Conservation (phyloP, 306 rosid species). For the Calophaca sinica region DNA sequence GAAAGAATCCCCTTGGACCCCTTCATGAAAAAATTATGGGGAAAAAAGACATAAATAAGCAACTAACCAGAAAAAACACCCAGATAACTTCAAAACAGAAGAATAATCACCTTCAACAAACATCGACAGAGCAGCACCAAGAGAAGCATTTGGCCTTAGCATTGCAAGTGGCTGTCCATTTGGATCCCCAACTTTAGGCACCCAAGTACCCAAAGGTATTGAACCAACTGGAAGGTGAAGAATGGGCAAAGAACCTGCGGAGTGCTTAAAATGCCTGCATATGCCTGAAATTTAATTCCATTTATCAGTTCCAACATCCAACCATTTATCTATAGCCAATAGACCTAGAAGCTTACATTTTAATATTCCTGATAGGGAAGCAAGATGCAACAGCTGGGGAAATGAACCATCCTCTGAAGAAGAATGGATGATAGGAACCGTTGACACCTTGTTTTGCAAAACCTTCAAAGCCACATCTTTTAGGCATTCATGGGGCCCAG, state of each 20-base stretch:
- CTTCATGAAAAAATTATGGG: slow-evolving; percentile 9
- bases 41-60: not conserved
- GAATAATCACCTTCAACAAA: slow-evolving; percentile 73
- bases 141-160: slow-evolving; percentile 78
- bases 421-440: slow-evolving; percentile 70
- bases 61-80: slow-evolving; percentile 39
- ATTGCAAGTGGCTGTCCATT: slow-evolving; percentile 68
- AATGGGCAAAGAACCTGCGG: slow-evolving; percentile 77
- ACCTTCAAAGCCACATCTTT: slow-evolving; percentile 79
- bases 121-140: slow-evolving; percentile 69
- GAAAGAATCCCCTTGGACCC: slow-evolving; percentile 31
- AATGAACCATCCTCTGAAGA: slow-evolving; percentile 62
- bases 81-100: slow-evolving; percentile 43
- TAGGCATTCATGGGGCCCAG: slow-evolving; percentile 75
- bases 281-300: slow-evolving; percentile 68
- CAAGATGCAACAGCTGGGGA: slow-evolving; percentile 78
- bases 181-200: slow-evolving; percentile 81
- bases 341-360: slow-evolving; percentile 61
- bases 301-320: slow-evolving; percentile 55
- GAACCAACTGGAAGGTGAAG: slow-evolving; percentile 78
- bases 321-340: slow-evolving; percentile 38
- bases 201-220: slow-evolving; percentile 83
- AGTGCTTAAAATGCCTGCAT: slow-evolving; percentile 80
- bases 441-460: slow-evolving; percentile 75
- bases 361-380: slow-evolving; percentile 77